These are phyloP conservation scores for Globisporangium splendens DNA, from an alignment of 352 stramenopile genomes.

Conservation along the genomic window DNA sequence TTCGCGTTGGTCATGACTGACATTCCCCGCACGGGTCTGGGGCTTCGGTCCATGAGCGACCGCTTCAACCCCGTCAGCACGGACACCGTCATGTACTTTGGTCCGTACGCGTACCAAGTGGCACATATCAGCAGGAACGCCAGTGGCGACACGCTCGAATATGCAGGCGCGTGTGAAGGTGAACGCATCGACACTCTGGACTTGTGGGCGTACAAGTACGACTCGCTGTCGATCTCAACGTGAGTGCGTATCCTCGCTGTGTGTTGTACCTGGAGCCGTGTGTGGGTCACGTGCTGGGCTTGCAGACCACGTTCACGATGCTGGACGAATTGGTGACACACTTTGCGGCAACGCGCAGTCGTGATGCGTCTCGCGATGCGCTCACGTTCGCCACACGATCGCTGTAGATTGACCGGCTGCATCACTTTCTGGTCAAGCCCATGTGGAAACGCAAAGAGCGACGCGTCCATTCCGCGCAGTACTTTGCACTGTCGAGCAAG, in stretches of 20 bases:
- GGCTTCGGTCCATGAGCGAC: conserved; percentile 17
- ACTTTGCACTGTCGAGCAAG: conserved; percentile 1
- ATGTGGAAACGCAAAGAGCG: conserved; percentile 13
- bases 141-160: background rate
- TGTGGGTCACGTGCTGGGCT: conserved; percentile 7
- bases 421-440: conserved; percentile 24
- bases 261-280: conserved; percentile 9
- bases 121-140: conserved; percentile 19
- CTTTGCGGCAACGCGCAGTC: no score
- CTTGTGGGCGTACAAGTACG: conserved; percentile 37
- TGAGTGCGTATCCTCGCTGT: conserved; percentile 5
- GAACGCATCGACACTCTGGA: conserved; percentile 11
- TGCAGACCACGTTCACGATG: conserved; percentile 27
- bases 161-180: conserved; percentile 12
- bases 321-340: conserved; percentile 23
- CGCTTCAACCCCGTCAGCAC: conserved; percentile 24
- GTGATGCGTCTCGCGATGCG: background rate
- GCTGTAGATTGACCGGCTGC: conserved; percentile 31
- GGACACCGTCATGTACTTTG: conserved; percentile 32
- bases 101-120: conserved; percentile 39
- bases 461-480: conserved; percentile 24
- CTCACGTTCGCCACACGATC: conserved; percentile 20
- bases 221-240: conserved; percentile 28
- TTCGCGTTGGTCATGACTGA: conserved; percentile 40
- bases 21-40: conserved; percentile 46